phyloP scores from a whole-genome alignment of 306 rosid species.

The Inga oerstediana region DNA sequence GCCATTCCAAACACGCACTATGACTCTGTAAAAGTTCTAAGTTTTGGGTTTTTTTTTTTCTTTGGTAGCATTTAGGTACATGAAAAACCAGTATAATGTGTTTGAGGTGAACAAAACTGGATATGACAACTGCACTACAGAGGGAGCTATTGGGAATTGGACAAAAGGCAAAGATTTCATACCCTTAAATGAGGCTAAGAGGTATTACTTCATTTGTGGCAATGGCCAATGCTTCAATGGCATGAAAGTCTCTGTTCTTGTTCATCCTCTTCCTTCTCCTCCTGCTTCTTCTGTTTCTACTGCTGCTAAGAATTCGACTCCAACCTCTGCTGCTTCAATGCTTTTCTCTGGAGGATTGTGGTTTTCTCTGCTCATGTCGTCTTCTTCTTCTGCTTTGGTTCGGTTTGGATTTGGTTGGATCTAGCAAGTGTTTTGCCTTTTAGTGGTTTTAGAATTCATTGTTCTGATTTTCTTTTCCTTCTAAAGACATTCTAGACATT shows the following conservation, averaged over 20 bases:
- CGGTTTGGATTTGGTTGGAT: slow-evolving; percentile 44
- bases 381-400: slow-evolving; percentile 36
- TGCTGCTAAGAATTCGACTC: slow-evolving; percentile 22
- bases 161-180: slow-evolving; percentile 91
- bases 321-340: slow-evolving; percentile 33
- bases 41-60: neutral
- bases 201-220: slow-evolving; percentile 86
- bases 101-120: slow-evolving; percentile 90
- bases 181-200: slow-evolving; percentile 51
- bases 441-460: slow-evolving; percentile 11
- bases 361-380: slow-evolving; percentile 31
- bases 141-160: slow-evolving; percentile 88
- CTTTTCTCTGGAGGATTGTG: slow-evolving; percentile 18
- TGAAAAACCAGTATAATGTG: slow-evolving; percentile 87
- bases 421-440: slow-evolving; percentile 32
- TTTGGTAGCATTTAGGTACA: slow-evolving; percentile 80
- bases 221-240: slow-evolving; percentile 88
- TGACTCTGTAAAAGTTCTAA: neutral
- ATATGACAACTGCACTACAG: slow-evolving; percentile 86
- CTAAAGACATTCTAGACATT: neutral
- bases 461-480: neutral
- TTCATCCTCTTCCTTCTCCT: slow-evolving; percentile 67
- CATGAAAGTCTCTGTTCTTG: slow-evolving; percentile 77
- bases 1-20: too few species aligned
- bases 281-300: slow-evolving; percentile 36